Conservation (phyloP, 306 rosid species). For the Cyamopsis tetragonoloba region DNA sequence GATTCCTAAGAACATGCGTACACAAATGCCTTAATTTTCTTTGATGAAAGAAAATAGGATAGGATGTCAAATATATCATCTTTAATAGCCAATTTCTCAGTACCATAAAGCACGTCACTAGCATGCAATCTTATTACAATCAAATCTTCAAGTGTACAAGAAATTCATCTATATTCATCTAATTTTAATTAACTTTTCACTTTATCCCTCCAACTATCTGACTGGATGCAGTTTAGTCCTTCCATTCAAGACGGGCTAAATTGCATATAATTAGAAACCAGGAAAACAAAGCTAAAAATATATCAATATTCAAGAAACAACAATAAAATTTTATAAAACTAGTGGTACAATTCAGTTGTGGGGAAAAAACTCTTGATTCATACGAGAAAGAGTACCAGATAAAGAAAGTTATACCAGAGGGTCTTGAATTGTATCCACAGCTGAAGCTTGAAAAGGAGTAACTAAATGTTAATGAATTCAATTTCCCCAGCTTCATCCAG, state of each 20-base stretch:
- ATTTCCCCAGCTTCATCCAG: constrained; percentile 2
- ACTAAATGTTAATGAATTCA: neutral
- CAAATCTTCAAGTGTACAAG: neutral
- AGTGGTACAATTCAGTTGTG: neutral
- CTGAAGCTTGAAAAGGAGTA: constrained; percentile 75
- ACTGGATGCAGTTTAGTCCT: constrained; percentile 8
- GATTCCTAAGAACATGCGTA: constrained; percentile 51
- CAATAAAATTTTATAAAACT: neutral
- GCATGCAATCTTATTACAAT: neutral
- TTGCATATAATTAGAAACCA: neutral
- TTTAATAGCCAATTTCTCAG: neutral
- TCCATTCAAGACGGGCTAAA: neutral
- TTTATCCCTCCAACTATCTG: neutral
- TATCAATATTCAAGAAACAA: neutral
- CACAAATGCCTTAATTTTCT: neutral
- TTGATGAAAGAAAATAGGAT: neutral
- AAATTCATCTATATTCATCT: neutral
- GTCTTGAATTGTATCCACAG: constrained; percentile 79
- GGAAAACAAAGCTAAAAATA: neutral
- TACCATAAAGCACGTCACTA: neutral
- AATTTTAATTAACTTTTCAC: neutral
- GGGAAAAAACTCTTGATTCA: too few species aligned
- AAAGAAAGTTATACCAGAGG: constrained; percentile 50
- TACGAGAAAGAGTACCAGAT: neutral
- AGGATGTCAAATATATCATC: neutral